Percentiles rank a stretch among this genome's conserved stretches.
Evolutionary conservation across 2,329 filamentous ascomycete species (phyloP).

Genomic region (Exophiala bonariae): DNA sequence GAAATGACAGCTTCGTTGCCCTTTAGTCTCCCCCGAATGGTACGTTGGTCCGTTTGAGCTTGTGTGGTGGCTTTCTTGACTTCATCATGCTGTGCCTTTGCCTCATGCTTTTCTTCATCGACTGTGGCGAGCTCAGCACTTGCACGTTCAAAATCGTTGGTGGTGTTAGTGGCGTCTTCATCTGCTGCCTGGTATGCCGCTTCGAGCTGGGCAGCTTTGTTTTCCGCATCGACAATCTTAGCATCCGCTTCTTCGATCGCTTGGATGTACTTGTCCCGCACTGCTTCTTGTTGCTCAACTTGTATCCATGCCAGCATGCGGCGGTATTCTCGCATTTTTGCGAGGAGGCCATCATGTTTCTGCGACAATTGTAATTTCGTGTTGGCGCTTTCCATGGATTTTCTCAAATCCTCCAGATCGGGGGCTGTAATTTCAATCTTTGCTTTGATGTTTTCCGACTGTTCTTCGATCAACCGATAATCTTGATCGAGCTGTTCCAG

Average conservation of each 20-base stretch:
- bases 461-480: conserved; percentile 80
- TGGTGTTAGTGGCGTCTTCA: conserved; percentile 34
- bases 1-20: conserved; percentile 46
- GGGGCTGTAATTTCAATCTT: conserved; percentile 63
- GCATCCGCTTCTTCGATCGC: conserved; percentile 40
- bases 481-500: conserved; percentile 89
- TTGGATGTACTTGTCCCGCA: conserved; percentile 36
- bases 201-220: conserved; percentile 45
- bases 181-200: conserved; percentile 44
- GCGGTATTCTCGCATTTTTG: conserved; percentile 58
- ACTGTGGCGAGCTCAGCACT: conserved; percentile 45
- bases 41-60: conserved; percentile 64
- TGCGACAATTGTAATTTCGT: conserved; percentile 65
- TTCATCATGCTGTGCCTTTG: conserved; percentile 54
- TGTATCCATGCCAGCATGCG: conserved; percentile 83
- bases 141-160: conserved; percentile 44
- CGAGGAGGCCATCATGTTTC: conserved; percentile 65
- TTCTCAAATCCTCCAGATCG: conserved; percentile 63
- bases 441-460: conserved; percentile 68
- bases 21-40: conserved; percentile 48
- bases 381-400: conserved; percentile 61
- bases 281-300: conserved; percentile 72
- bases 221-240: conserved; percentile 50
- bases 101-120: conserved; percentile 48
- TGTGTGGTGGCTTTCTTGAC: conserved; percentile 56